Evolutionary conservation across 2,329 filamentous ascomycete species (phyloP).

Genomic region (Didymellaceae sp.): DNA sequence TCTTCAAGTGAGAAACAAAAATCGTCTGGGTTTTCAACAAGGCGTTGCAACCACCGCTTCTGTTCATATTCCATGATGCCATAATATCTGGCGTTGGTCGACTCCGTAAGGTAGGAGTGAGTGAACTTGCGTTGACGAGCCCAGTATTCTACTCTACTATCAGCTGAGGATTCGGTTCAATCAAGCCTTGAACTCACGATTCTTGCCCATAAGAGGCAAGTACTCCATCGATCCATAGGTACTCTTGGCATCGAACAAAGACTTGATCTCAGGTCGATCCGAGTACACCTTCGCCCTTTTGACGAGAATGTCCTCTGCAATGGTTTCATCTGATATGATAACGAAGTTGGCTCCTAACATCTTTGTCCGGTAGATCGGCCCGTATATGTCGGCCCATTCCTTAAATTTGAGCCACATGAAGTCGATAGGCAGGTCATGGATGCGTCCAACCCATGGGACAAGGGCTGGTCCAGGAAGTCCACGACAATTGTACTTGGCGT

Average conservation of each 20-base stretch:
- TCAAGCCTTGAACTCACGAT: conserved; percentile 50
- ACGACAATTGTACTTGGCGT: conserved; percentile 44
- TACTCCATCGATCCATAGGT: conserved; percentile 63
- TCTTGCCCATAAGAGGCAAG: conserved; percentile 63
- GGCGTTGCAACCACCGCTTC: conserved; percentile 60
- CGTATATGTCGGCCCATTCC: conserved; percentile 45
- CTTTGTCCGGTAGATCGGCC: conserved; percentile 46
- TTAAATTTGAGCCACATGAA: conserved; percentile 61
- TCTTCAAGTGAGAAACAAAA: conserved; percentile 61
- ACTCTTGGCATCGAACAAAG: conserved; percentile 62
- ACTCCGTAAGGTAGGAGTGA: conserved; percentile 58
- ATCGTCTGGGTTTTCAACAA: conserved; percentile 59
- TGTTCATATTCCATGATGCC: conserved; percentile 61
- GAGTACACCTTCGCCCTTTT: conserved; percentile 61
- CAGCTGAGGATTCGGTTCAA: conserved; percentile 1
- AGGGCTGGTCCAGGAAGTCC: conserved; percentile 52
- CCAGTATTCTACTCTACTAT: conserved; percentile 56
- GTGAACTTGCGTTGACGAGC: conserved; percentile 61
- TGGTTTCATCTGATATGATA: conserved; percentile 59
- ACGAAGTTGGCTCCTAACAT: conserved; percentile 54
- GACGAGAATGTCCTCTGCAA: conserved; percentile 61
- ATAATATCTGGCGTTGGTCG: conserved; percentile 53
- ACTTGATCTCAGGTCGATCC: conserved; percentile 58
- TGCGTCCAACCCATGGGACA: conserved; percentile 45
- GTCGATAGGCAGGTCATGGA: conserved; percentile 47